Base-by-base conservation (phyloP, 192 early-diverging fungal species). In the Phycomyces blakesleeanus region DNA sequence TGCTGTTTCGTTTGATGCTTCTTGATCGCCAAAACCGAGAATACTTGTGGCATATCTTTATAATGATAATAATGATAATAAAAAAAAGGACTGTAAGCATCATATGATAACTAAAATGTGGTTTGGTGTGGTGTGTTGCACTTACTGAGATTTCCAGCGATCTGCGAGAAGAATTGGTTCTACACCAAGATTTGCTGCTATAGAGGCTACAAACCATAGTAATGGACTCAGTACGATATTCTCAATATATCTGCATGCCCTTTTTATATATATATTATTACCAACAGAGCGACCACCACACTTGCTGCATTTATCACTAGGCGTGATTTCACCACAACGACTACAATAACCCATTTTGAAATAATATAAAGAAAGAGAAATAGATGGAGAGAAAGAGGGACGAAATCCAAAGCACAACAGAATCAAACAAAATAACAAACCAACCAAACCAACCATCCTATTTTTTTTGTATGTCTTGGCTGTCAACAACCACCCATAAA, bases 201-300 rank as follows among this genome's bases (percentile, higher is more conserved):
- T 68, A 37, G 66, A 68, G 21, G 55, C 65, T 67, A 53, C 37
- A 51, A 12, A 20, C 22, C 20, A 26, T 57, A n/a, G n/a, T n/a
- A n/a, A n/a, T n/a, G n/a, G n/a, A n/a, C n/a, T n/a, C n/a, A n/a
- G n/a, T n/a, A n/a, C n/a, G n/a, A n/a, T n/a, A n/a, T n/a, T n/a
- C n/a, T n/a, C n/a, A n/a, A n/a, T n/a, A n/a, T n/a, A n/a, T n/a
- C n/a, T n/a, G n/a, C n/a, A n/a, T n/a, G n/a, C n/a, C n/a, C n/a
- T n/a, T n/a, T n/a, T n/a, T n/a, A n/a, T n/a, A n/a, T n/a, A n/a
- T n/a, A n/a, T n/a, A n/a, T n/a, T n/a, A n/a, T 41, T 77, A 81
- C 79, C 75, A 41, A 81, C 76, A 53, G 76, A 71, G 11, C 74
- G 71, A 16, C 79, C 79, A n/a, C 79, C 79, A 57, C 79, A 81